Evolutionary conservation across 2,329 filamentous ascomycete species (phyloP).

Genomic region (Epichloe festucae): DNA sequence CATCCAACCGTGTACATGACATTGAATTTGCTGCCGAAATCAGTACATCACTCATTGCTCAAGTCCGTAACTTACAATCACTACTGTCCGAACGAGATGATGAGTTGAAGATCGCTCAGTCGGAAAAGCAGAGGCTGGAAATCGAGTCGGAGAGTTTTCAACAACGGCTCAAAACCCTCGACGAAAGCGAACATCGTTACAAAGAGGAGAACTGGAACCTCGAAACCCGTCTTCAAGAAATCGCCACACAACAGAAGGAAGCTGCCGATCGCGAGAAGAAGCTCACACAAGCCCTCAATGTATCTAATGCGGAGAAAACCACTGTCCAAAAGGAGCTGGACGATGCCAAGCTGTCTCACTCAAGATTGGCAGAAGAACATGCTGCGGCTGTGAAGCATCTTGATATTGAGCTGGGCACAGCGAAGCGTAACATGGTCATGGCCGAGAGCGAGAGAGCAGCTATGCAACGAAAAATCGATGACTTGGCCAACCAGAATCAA

Average conservation of each 20-base stretch:
- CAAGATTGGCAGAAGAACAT: conserved; percentile 73
- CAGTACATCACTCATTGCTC: conserved; percentile 84
- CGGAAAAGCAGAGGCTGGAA: conserved; percentile 69
- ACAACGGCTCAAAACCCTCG: conserved; percentile 67
- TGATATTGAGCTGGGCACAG: conserved; percentile 74
- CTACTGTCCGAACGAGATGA: conserved; percentile 82
- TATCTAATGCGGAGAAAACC: conserved; percentile 62
- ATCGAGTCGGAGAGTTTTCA: conserved; percentile 67
- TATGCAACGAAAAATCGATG: conserved; percentile 76
- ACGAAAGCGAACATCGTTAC: conserved; percentile 90
- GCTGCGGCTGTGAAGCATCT: conserved; percentile 64
- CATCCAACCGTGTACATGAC: conserved; percentile 77
- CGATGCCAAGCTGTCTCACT: conserved; percentile 68
- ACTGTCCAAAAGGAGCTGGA: conserved; percentile 75
- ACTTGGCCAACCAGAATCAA: conserved; percentile 77
- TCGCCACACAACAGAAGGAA: conserved; percentile 60
- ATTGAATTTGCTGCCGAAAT: conserved; percentile 99
- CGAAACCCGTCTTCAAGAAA: conserved; percentile 82
- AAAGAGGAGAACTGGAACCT: conserved; percentile 99
- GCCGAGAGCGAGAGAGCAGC: conserved; percentile 67
- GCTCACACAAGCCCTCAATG: conserved; percentile 58
- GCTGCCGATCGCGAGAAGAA: conserved; percentile 72
- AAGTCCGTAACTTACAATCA: conserved; percentile 80
- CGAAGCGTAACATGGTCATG: conserved; percentile 66
- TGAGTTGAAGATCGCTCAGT: conserved; percentile 58